Evolutionary conservation across 768 basidiomycete genomes (phyloP).

Genomic region (Calocybe gangraenosa): DNA sequence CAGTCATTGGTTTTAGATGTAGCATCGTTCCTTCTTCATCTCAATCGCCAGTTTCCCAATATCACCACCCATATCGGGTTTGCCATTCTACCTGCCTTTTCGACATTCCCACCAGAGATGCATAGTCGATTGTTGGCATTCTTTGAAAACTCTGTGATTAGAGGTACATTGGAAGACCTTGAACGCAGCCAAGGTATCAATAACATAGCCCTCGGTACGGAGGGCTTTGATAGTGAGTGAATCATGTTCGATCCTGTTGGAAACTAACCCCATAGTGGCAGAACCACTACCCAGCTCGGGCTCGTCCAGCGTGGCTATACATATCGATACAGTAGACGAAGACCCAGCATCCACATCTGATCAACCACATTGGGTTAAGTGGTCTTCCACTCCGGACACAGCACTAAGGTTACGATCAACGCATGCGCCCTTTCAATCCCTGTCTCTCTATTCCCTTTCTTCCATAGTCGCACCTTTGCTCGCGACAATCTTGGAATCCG

Average conservation of each 20-base stretch:
- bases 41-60: slow-evolving; percentile 46
- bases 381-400: slow-evolving; percentile 18
- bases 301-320: slow-evolving; percentile 50
- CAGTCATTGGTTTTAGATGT: slow-evolving; percentile 71
- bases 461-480: slow-evolving; percentile 64
- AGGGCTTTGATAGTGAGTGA: slow-evolving; percentile 11
- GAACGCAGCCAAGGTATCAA: slow-evolving; percentile 28
- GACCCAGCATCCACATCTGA: slow-evolving; percentile 12
- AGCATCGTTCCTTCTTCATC: slow-evolving; percentile 59
- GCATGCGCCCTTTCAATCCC: slow-evolving; percentile 52
- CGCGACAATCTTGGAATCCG: slow-evolving; percentile 52
- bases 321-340: slow-evolving; percentile 48
- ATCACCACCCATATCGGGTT: slow-evolving; percentile 58
- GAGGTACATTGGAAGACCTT: slow-evolving; percentile 48
- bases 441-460: slow-evolving; percentile 53
- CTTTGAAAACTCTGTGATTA: slow-evolving; percentile 60
- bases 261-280: slow-evolving; percentile 1
- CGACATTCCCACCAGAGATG: slow-evolving; percentile 63
- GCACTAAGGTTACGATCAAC: slow-evolving; percentile 39
- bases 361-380: slow-evolving; percentile 23
- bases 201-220: slow-evolving; percentile 2
- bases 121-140: slow-evolving; percentile 59
- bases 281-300: slow-evolving; percentile 17
- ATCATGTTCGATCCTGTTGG: not conserved
- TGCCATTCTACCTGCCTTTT: slow-evolving; percentile 71